Conservation (phyloP, 768 basidiomycete species). For the Cystofilobasidium bisporidii region DNA sequence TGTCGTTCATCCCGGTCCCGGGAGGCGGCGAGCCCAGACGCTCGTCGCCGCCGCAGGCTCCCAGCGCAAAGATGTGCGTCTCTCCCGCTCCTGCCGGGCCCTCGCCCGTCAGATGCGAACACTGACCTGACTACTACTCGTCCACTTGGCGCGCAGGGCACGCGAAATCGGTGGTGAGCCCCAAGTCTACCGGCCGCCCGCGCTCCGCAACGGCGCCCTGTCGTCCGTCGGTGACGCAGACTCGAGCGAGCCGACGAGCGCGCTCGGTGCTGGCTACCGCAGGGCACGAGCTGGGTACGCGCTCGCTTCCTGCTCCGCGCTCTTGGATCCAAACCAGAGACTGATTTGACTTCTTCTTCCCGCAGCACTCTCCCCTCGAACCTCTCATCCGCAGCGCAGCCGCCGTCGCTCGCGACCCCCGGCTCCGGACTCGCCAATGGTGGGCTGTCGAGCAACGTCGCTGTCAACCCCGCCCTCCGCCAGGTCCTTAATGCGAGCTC, state of each 20-base stretch:
- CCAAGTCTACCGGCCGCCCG: slow-evolving; percentile 68
- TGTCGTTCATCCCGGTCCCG: slow-evolving; percentile 10
- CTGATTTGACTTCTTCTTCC: background rate
- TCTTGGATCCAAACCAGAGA: background rate
- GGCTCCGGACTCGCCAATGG: slow-evolving; percentile 38
- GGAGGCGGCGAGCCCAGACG: slow-evolving; percentile 28
- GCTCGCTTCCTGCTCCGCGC: background rate
- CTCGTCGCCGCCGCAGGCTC: slow-evolving; percentile 34
- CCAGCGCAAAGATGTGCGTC: slow-evolving; percentile 33
- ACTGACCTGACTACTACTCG: slow-evolving; percentile 24
- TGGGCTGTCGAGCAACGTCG: slow-evolving; percentile 28
- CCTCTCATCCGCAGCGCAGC: slow-evolving; percentile 70
- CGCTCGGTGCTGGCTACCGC: slow-evolving; percentile 54
- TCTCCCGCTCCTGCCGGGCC: too few relatives aligned
- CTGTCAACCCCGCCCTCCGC: slow-evolving; percentile 30
- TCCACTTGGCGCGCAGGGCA: slow-evolving; percentile 48
- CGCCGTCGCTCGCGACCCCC: slow-evolving; percentile 38
- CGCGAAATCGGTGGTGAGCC: slow-evolving; percentile 76
- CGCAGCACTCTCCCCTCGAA: slow-evolving; percentile 79
- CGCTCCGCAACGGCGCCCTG: slow-evolving; percentile 53
- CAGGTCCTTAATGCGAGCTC: slow-evolving; percentile 28
- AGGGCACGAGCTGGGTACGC: slow-evolving; percentile 78
- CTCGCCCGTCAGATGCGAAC: too few relatives aligned
- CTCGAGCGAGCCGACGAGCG: slow-evolving; percentile 57
- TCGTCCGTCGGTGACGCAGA: slow-evolving; percentile 29